Evolutionary conservation across 1,139 yeast species (phyloP), one percentile per base, ranked within the genome.

Genomic region (Candida gigantensis): DNA sequence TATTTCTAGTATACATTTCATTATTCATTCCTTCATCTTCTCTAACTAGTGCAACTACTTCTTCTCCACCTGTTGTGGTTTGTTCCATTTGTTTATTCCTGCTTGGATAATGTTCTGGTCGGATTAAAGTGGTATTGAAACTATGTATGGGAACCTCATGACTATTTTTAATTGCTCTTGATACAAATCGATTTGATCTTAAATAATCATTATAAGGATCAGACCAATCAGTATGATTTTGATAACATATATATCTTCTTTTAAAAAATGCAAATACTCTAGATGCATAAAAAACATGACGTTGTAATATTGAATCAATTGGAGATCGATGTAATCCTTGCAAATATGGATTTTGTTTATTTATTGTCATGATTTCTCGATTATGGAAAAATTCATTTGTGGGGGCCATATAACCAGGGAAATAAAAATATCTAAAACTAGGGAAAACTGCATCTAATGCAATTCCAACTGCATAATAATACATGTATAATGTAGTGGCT

Each of bases 81-180:
- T 20, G 25, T 25, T 14, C 6, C 11, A 11, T 8, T 15, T 28
- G 32, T 14, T 36, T 32, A 6, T 36, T 30, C 13, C 37, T 38
- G 9, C 54, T 56, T 3, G 68, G 66, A 39, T 60, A 63, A 44
- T 63, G 66, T 31, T 60, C 60, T 5, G 67, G 68, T 28, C 65
- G 47, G 10, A 63, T 55, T 24, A 60, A 47, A 1, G 67, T 58
- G 18, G 49, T 50, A 31, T 53, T 56, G 44, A 63, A 63, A 17
- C 50, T 47, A 18, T 50, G 45, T 6, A 63, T 59, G 3, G 62
- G 60, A 1, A 47, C 47, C 41, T 63, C 69, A 16, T 40, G 27
- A 12, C 49, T 40, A 33, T 52, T 47, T 4, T 42, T 41, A 20
- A 56, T 42, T 3, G 28, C 30, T 32, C 67, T 41, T n/a, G 52